Evolutionary conservation across 2,329 filamentous ascomycete genomes (phyloP), one percentile per base, ranked within the genome.

Genomic region (Thielaviopsis musarum): DNA sequence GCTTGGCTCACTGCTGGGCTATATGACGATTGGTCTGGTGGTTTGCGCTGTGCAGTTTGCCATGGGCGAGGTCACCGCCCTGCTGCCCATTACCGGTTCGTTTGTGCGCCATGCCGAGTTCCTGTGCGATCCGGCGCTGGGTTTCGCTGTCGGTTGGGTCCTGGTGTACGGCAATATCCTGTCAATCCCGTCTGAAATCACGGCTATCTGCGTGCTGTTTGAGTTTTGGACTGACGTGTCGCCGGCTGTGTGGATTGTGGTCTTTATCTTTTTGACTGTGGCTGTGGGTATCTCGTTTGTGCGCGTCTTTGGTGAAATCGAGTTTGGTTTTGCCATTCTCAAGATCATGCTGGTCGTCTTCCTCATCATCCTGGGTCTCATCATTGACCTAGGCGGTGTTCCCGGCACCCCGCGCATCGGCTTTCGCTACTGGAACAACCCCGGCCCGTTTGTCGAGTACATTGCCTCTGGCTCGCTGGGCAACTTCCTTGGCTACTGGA

Each of bases 401-500:
- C 77, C 81, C 0, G 79, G 79, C 3, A 76, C 76, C 0, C 74
- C 78, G 21, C 72, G 78, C 4, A 75, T 82, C 57, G 85, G 85
- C 1, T 88, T 88, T 68, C 70, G 74, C 48, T 87, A 86, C 69
- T 90, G 85, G 86, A 78, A 73, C 58, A 69, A 82, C 34, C 85
- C 85, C 0, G 84, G 83, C 1, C 81, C 83, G 0, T 84, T 86
- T 64, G 81, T 83, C 38, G 79, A 84, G 65, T 80, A 84, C 66
- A 77, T 86, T n/a, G 74, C 75, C 2, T 72, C 71, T 0, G 77
- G 80, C 0, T 71, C 78, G 30, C 80, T 75, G 72, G 84, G 84
- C 15, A 73, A 75, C 15, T 88, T 88, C 66, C 73, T 87, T 4
- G 85, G 85, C 7, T 82, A 87, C 65, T 77, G 79, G 59, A 79